Evolutionary conservation across 768 basidiomycete species (phyloP).

Genomic region (Podaxis pistillaris): DNA sequence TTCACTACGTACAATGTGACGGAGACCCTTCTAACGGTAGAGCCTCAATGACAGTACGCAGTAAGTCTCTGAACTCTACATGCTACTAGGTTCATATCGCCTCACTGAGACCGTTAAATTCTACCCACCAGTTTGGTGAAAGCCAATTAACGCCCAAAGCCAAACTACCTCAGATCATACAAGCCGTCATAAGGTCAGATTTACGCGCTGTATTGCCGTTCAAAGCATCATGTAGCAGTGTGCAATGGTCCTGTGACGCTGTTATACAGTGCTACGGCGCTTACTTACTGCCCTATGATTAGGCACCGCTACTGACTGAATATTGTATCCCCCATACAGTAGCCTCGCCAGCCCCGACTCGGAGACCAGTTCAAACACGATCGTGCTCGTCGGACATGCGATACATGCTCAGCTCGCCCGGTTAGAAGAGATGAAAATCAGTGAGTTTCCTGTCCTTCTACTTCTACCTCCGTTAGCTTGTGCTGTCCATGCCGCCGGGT

Average conservation of each 20-base stretch:
- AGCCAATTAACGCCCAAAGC: slow-evolving; percentile 65
- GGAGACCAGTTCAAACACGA: slow-evolving; percentile 64
- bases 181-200: slow-evolving; percentile 65
- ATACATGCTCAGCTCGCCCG: slow-evolving; percentile 53
- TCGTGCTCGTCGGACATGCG: slow-evolving; percentile 71
- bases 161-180: slow-evolving; percentile 70
- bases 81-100: slow-evolving; percentile 6
- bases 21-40: background rate
- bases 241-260: slow-evolving; percentile 1
- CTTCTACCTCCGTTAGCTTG: background rate
- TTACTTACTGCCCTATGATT: background rate
- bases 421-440: slow-evolving; percentile 79
- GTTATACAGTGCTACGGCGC: background rate
- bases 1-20: background rate
- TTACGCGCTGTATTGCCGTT: slow-evolving; percentile 17
- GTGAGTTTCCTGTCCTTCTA: slow-evolving; percentile 38
- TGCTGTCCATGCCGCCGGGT: slow-evolving; percentile 1
- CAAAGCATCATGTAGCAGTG: background rate
- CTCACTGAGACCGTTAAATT: slow-evolving; percentile 12
- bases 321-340: slow-evolving; percentile 34
- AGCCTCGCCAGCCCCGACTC: slow-evolving; percentile 76
- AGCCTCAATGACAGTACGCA: slow-evolving; percentile 48
- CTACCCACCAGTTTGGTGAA: slow-evolving; percentile 63
- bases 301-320: background rate
- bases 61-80: slow-evolving; percentile 37